Evolutionary conservation across 306 rosid genomes (phyloP).

Genomic region (Malus sylvestris): DNA sequence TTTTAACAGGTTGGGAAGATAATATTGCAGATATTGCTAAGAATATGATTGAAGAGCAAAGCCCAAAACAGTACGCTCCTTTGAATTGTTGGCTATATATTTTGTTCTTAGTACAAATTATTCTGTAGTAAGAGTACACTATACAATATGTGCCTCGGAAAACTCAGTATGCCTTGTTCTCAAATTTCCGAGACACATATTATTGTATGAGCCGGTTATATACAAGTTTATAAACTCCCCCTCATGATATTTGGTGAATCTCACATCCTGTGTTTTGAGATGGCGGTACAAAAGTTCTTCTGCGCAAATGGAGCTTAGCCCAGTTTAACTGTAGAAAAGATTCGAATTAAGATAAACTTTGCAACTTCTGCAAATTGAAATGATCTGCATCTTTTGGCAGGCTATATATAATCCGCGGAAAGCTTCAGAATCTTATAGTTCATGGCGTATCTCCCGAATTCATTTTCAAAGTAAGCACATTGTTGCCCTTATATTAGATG

Average conservation of each 20-base stretch:
- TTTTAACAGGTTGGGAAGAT: conserved; percentile 83
- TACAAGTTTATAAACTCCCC: neutral
- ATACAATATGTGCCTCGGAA: too few relatives aligned
- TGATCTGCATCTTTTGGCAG: conserved; percentile 19
- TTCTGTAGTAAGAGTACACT: neutral
- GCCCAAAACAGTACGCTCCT: conserved; percentile 68
- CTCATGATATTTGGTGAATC: neutral
- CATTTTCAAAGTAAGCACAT: conserved; percentile 47
- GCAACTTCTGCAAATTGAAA: neutral
- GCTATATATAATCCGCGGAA: conserved; percentile 53
- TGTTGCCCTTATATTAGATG: neutral
- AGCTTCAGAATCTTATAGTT: conserved; percentile 51
- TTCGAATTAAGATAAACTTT: neutral
- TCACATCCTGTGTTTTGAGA: neutral
- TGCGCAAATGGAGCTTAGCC: neutral
- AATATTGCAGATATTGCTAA: conserved; percentile 62
- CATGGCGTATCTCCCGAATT: conserved; percentile 52
- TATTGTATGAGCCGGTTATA: neutral
- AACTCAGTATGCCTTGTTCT: too few relatives aligned
- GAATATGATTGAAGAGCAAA: conserved; percentile 54
- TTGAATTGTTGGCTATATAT: neutral
- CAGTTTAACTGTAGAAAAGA: neutral
- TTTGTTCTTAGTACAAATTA: neutral
- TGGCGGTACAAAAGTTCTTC: neutral
- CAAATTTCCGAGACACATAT: neutral